A percentile compares a stretch with the other conserved stretches of the same genome.
These are phyloP conservation scores for Globisporangium okanoganense DNA, from an alignment of 352 stramenopile species.

Conservation along the genomic window DNA sequence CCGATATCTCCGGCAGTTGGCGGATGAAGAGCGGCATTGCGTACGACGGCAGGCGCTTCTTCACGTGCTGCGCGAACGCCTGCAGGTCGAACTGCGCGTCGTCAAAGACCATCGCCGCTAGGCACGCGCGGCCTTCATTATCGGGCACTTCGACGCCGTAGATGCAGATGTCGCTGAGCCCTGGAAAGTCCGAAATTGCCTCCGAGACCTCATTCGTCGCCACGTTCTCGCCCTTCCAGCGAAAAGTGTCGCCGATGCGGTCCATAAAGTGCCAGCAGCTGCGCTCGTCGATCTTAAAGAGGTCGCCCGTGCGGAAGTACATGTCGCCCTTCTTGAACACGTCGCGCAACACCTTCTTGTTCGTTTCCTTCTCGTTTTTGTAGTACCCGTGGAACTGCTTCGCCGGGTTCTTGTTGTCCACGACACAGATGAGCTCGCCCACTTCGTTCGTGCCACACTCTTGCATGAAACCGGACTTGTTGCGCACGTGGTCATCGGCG, in stretches of 20 bases:
- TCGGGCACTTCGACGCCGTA: constrained; percentile 73
- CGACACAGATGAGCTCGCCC: constrained; percentile 70
- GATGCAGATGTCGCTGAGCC: constrained; percentile 74
- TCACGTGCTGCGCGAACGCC: constrained; percentile 49
- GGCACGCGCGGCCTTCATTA: constrained; percentile 76
- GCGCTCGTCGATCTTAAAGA: constrained; percentile 78
- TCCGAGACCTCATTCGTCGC: constrained; percentile 88
- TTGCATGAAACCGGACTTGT: constrained; percentile 44
- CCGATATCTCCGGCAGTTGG: constrained; percentile 61
- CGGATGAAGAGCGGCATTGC: constrained; percentile 85
- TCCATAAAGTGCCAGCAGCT: constrained; percentile 89
- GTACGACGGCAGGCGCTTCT: constrained; percentile 52
- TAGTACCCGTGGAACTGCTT: constrained; percentile 89
- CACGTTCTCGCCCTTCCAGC: constrained; percentile 94
- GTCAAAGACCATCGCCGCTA: constrained; percentile 83
- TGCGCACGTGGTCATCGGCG: constrained; percentile 55
- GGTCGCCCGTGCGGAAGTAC: constrained; percentile 90
- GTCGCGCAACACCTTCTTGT: constrained; percentile 82
- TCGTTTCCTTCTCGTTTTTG: constrained; percentile 61
- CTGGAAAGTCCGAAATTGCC: constrained; percentile 70
- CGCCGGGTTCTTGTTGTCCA: constrained; percentile 44
- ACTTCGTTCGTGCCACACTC: constrained; percentile 51
- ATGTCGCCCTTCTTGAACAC: constrained; percentile 81
- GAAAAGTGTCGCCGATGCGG: constrained; percentile 91
- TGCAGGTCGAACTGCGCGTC: constrained; percentile 49